Base-by-base conservation (phyloP, 805 yeast species). In the Wickerhamiella allomyrinae region DNA sequence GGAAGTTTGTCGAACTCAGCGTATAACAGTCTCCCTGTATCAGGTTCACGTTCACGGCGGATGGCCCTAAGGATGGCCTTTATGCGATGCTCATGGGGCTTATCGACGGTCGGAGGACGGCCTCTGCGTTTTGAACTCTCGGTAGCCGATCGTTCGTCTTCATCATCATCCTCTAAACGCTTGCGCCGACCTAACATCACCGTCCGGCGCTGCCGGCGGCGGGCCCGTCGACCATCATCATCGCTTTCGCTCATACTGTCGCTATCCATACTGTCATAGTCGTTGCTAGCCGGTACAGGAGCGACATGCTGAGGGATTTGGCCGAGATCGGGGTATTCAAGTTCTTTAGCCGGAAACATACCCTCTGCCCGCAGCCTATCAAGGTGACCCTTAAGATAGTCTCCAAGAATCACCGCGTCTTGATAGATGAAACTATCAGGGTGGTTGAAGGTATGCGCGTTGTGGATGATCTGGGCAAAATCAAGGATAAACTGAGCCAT, bases 81-180 rank as follows among this genome's bases (percentile, higher is more conserved):
- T 61, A 89, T 86, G 48, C 96, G 70, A 56, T 85, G 85, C 61
- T 91, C 96, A 59, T 80, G 87, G 5, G 94, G 94, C 56, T 77
- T 79, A 58, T 83, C 94, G 39, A 85, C 84, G 43, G 84, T 79
- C 2, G 95, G 94, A 5, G 95, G 95, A 52, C 94, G 71, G 15
- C 94, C 94, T 55, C 94, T 71, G 59, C 83, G 79, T 24, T 74
- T 71, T 51, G 84, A 56, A 36, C 52, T 53, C 34, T 78, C 63
- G 21, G 57, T 37, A 14, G 35, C 35, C 10, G 46, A 61, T 66
- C 20, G 51, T 46, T 39, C 50, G 31, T 48, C 55, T 21, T 52
- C 60, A 5, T 51, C 58, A 10, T 49, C 59, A 27, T 57, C 60
- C 41, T 52, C 59, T 29, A 48, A 48, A 36, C 47, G 50, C 40